Evolutionary conservation across 176 grass and related monocot genomes (phyloP).

Genomic region (Themeda triandra): DNA sequence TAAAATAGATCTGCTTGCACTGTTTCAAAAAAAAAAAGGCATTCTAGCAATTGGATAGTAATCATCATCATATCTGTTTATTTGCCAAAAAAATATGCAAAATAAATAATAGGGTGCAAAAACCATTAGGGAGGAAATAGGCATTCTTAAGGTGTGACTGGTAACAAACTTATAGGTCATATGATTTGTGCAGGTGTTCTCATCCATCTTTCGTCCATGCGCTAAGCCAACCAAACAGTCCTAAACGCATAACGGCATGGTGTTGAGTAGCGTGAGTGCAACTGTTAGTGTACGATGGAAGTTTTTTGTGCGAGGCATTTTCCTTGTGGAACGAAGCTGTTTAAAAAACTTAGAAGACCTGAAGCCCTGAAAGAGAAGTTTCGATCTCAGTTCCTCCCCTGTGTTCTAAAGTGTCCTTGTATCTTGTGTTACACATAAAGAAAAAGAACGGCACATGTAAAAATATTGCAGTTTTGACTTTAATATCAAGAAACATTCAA

Average conservation of each 20-base stretch:
- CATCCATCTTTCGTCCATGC: constrained; percentile 7
- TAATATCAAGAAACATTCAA: background rate
- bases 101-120: background rate
- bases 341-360: background rate
- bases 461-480: background rate
- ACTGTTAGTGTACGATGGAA: background rate
- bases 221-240: background rate
- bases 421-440: background rate
- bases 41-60: background rate
- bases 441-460: background rate
- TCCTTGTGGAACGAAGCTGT: background rate
- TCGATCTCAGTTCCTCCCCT: background rate
- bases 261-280: constrained; percentile 16
- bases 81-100: background rate
- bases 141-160: background rate
- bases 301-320: background rate
- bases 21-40: background rate
- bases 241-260: background rate
- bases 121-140: background rate
- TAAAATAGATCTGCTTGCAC: background rate
- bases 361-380: background rate
- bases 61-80: background rate
- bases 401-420: background rate
- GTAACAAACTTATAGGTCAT: background rate
- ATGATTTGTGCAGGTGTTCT: constrained; percentile 2